These are phyloP conservation scores for Pseudopediastrum boryanum DNA, from an alignment of 139 green algal species.

Conservation along the genomic window DNA sequence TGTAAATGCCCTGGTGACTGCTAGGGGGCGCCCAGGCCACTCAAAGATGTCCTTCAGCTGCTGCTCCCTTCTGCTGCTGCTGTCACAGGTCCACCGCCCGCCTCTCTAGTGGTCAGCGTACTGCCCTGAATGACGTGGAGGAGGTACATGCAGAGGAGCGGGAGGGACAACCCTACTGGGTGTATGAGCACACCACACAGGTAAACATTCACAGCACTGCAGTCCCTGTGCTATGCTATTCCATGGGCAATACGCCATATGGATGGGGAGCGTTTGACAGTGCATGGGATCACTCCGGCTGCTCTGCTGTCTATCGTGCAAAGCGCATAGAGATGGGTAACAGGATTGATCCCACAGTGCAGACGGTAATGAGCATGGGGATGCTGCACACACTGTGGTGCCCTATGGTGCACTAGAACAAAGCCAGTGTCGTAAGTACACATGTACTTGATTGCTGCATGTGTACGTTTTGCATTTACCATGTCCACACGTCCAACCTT, in stretches of 20 bases:
- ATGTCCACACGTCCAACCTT: no score
- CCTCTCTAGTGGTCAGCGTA: conserved; percentile 75
- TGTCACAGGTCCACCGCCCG: conserved; percentile 79
- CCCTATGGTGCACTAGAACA: no score
- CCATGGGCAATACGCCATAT: neutral
- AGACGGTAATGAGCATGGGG: neutral
- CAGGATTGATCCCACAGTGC: neutral
- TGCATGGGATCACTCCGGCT: neutral
- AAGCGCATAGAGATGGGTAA: neutral
- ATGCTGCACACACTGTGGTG: no score
- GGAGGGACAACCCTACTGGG: conserved; percentile 61
- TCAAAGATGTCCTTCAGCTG: no score
- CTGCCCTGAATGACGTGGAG: conserved; percentile 79
- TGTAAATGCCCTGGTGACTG: no score
- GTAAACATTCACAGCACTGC: conserved; percentile 18
- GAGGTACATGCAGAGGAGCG: conserved; percentile 44
- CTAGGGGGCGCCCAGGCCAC: no score
- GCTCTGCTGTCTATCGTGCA: neutral
- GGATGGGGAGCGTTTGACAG: neutral
- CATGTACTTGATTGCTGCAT: no score
- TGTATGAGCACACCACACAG: conserved; percentile 86
- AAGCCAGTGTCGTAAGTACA: no score
- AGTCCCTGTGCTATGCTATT: neutral
- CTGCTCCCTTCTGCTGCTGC: no score
- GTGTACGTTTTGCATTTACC: no score